Evolutionary conservation across 2,329 filamentous ascomycete genomes (phyloP), one percentile per base, ranked within the genome.

Genomic region (Xylariaceae sp.): DNA sequence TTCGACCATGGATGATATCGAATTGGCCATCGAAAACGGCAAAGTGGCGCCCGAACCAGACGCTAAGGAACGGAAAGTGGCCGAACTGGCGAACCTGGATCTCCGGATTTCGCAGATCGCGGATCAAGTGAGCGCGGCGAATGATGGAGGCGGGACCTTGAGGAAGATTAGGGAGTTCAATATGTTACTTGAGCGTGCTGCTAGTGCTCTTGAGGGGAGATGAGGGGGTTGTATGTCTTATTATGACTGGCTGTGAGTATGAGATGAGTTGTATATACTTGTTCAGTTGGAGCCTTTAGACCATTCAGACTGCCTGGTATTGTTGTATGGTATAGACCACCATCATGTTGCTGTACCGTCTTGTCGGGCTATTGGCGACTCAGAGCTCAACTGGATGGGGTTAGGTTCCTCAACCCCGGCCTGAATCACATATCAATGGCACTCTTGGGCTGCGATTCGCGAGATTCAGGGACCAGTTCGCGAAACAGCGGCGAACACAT

Each of bases 81-180:
- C 78, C 0, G 80, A 84, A 35, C 71, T 84, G 53, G 77, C 77
- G 41, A 86, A 85, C 48, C 76, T 85, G 0, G 84, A 87, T 67
- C 71, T 87, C 39, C 69, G 81, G 7, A 75, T 87, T 37, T 79
- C 80, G n/a, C 76, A 77, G 30, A 73, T 87, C 4, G 76, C 81
- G 0, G 77, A 80, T 44, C 78, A 84, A 66, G 80, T 80, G 1
- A 82, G 80, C 66, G 78, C 75, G 45, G 72, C 73, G 17, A 77
- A 79, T 55, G 74, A 76, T 7, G 75, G 76, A 0, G 82, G 82
- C 18, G 82, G 82, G 2, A 72, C 80, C 3, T 73, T 88, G 63
- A 77, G 76, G 60, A 80, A 84, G 68, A 78, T 88, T 57, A 79
- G 74, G 61, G 80, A 83, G 52, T 88, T 88, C 66, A 88, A 88